phyloP scores from a whole-genome alignment of 495 filamentous ascomycete species.

The Hypoxylon fragiforme region DNA sequence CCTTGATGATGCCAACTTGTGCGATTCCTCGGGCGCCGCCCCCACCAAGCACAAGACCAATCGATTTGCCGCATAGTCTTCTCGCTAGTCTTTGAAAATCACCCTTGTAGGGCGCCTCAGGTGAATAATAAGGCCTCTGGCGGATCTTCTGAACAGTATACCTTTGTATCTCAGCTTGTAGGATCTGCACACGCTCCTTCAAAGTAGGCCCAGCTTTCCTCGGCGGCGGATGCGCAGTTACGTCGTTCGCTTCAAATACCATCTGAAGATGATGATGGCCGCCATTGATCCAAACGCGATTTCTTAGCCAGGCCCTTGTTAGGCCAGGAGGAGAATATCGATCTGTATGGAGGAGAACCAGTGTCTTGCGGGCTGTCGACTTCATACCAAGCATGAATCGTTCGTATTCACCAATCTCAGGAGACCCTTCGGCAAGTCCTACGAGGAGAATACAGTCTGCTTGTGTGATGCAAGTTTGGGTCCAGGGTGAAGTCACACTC shows the following conservation, averaged over 20 bases:
- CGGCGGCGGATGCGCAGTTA: conserved; percentile 74
- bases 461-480: conserved; percentile 94
- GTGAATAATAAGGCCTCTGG: conserved; percentile 85
- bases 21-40: conserved; percentile 90
- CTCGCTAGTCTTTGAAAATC: conserved; percentile 94
- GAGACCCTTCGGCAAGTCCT: conserved; percentile 85
- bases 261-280: conserved; percentile 98
- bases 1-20: conserved; percentile 91
- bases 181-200: conserved; percentile 89
- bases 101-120: conserved; percentile 90
- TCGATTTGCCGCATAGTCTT: conserved; percentile 88
- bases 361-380: conserved; percentile 90
- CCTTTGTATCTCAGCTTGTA: conserved; percentile 97
- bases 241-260: conserved; percentile 77
- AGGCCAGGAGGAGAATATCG: conserved; percentile 82
- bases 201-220: conserved; percentile 82
- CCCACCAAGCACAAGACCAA: conserved; percentile 90
- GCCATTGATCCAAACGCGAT: conserved; percentile 97
- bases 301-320: conserved; percentile 87
- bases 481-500: conserved; percentile 95
- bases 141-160: conserved; percentile 87
- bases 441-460: conserved; percentile 95
- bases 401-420: conserved; percentile 93
- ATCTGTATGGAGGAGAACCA: conserved; percentile 91
- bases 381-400: conserved; percentile 95